phyloP scores from a whole-genome alignment of 2,329 filamentous ascomycete genomes.

The Colletotrichum sp. region DNA sequence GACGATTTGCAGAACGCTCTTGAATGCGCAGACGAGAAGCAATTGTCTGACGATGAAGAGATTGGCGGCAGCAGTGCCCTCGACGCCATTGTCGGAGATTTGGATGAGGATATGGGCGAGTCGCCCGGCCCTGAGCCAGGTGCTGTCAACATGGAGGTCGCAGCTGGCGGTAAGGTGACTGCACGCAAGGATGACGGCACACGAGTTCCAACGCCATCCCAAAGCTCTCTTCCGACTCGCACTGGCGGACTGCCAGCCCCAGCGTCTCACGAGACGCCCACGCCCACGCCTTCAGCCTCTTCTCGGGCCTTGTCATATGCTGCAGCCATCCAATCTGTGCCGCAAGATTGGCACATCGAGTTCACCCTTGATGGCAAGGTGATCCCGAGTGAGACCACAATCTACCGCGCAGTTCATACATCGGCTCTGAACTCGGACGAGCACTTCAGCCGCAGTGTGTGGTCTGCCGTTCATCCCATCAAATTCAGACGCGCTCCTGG shows the following conservation, averaged over 20 bases:
- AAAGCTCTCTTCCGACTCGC: constrained; percentile 50
- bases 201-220: constrained; percentile 80
- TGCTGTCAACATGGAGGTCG: constrained; percentile 91
- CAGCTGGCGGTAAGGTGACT: constrained; percentile 84
- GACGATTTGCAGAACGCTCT: constrained; percentile 73
- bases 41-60: constrained; percentile 75
- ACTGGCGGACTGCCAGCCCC: constrained; percentile 43
- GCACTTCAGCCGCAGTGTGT: constrained; percentile 76
- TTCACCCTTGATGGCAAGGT: constrained; percentile 87
- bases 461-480: constrained; percentile 89
- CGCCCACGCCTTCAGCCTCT: constrained; percentile 56
- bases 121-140: constrained; percentile 77
- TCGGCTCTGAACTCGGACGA: constrained; percentile 60
- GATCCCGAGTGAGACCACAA: constrained; percentile 90
- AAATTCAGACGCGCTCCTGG: constrained; percentile 89
- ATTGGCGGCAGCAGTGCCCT: constrained; percentile 71
- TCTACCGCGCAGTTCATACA: constrained; percentile 91
- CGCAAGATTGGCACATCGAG: constrained; percentile 97
- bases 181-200: constrained; percentile 93
- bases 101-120: constrained; percentile 84
- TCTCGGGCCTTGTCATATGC: constrained; percentile 81
- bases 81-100: constrained; percentile 87
- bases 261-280: constrained; percentile 48
- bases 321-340: constrained; percentile 78
- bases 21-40: constrained; percentile 93